These are phyloP conservation scores for Xylaria sp. DNA, from an alignment of 2,329 filamentous ascomycete genomes.

Conservation along the genomic window DNA sequence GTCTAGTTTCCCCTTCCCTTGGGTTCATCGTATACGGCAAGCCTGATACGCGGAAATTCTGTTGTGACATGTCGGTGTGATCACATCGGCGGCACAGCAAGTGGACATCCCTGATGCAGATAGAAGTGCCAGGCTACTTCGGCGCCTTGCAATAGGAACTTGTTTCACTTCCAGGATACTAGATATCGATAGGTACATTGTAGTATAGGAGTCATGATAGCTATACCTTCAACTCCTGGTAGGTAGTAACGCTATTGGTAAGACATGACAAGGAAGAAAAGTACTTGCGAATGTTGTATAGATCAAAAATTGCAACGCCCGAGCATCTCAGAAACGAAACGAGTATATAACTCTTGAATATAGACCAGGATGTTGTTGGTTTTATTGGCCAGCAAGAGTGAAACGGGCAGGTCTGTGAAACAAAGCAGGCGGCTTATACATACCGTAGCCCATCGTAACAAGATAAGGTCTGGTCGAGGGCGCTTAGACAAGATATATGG, in stretches of 20 bases:
- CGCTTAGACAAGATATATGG: constrained; percentile 21
- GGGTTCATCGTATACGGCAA: background rate
- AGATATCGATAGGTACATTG: background rate
- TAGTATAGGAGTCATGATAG: background rate
- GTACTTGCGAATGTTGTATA: background rate
- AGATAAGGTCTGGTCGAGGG: constrained; percentile 10
- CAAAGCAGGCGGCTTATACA: constrained; percentile 1
- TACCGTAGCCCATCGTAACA: background rate
- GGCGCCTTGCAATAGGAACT: background rate
- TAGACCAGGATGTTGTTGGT: background rate
- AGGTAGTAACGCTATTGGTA: constrained; percentile 2
- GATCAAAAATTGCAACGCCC: background rate
- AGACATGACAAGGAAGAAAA: background rate
- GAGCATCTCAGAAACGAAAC: constrained; percentile 14
- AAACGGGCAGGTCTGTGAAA: constrained; percentile 9
- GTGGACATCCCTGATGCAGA: background rate
- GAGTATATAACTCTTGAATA: constrained; percentile 1
- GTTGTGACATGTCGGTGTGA: background rate
- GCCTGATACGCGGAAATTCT: background rate
- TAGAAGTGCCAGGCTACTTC: constrained; percentile 1
- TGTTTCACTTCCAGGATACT: constrained; percentile 3
- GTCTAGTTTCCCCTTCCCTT: background rate
- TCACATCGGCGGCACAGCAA: background rate
- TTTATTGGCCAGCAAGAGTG: constrained; percentile 12
- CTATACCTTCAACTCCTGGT: constrained; percentile 1